Evolutionary conservation across 805 yeast genomes (phyloP).

Genomic region (Millerozyma miso): DNA sequence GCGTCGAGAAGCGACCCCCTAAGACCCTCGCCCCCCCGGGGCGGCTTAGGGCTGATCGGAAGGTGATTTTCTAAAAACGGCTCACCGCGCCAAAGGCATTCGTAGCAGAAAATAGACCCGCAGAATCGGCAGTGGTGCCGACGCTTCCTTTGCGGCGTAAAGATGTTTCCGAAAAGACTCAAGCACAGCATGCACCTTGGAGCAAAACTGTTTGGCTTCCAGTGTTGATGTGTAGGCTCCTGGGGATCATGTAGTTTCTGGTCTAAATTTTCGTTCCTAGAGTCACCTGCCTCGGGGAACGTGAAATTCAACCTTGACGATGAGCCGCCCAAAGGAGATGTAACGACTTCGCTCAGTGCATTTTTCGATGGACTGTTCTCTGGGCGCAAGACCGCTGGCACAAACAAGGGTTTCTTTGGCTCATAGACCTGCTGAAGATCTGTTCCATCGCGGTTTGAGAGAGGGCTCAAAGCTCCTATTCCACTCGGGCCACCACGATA

Average conservation of each 20-base stretch:
- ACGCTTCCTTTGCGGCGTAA: conserved; percentile 22
- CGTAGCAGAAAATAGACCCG: conserved; percentile 43
- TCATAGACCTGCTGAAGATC: conserved; percentile 40
- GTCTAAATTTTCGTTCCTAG: conserved; percentile 5
- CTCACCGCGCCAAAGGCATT: conserved; percentile 19
- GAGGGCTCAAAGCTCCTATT: neutral
- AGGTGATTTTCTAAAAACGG: neutral
- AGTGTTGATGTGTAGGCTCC: conserved; percentile 51
- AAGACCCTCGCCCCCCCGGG: neutral
- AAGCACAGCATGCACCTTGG: conserved; percentile 41
- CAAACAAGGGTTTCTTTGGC: conserved; percentile 42
- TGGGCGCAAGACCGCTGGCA: conserved; percentile 53
- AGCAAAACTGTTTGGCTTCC: conserved; percentile 46
- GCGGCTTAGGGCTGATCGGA: neutral
- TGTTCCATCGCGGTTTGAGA: conserved; percentile 10
- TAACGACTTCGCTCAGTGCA: neutral
- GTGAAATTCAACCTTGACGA: conserved; percentile 1
- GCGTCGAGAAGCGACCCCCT: conserved; percentile 17
- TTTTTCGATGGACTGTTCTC: neutral
- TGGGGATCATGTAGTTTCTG: conserved; percentile 8
- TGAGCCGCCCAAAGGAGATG: conserved; percentile 3
- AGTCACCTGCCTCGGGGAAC: neutral
- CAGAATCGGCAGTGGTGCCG: conserved; percentile 53
- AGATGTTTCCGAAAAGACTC: conserved; percentile 26
- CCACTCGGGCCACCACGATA: neutral